phyloP scores from a whole-genome alignment of 257 asterid genomes.

The Ehretia macrophylla region DNA sequence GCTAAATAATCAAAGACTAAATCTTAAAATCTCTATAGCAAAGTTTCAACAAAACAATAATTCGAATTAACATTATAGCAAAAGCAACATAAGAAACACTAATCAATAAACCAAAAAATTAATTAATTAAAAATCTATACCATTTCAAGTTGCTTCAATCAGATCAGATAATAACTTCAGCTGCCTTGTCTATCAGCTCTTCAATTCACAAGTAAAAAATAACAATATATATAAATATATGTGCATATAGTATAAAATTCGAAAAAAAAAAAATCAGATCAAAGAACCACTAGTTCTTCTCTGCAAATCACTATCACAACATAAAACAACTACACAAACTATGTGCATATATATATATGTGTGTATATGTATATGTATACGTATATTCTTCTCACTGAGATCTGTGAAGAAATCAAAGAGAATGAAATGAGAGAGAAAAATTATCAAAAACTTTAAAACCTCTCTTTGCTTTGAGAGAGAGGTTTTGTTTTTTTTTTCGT shows the following conservation, averaged over 20 bases:
- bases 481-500: background rate
- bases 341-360: background rate
- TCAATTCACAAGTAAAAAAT: conserved; percentile 14
- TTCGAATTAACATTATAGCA: background rate
- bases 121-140: conserved; percentile 26
- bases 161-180: conserved; percentile 49
- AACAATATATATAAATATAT: background rate
- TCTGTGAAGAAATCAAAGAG: background rate
- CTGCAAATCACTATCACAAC: too few species aligned
- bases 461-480: background rate
- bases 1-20: background rate
- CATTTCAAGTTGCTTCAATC: conserved; percentile 59
- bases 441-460: background rate
- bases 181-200: conserved; percentile 34
- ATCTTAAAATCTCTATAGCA: background rate
- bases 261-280: background rate
- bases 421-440: background rate
- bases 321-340: too few species aligned
- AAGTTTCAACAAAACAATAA: background rate
- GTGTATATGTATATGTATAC: too few species aligned
- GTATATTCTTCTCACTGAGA: background rate
- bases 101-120: conserved; percentile 6
- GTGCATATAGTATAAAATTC: background rate
- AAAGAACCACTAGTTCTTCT: background rate
- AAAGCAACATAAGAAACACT: background rate